phyloP scores from a whole-genome alignment of 1,284 basidiomycete species.

The Bjerkandera adusta region DNA sequence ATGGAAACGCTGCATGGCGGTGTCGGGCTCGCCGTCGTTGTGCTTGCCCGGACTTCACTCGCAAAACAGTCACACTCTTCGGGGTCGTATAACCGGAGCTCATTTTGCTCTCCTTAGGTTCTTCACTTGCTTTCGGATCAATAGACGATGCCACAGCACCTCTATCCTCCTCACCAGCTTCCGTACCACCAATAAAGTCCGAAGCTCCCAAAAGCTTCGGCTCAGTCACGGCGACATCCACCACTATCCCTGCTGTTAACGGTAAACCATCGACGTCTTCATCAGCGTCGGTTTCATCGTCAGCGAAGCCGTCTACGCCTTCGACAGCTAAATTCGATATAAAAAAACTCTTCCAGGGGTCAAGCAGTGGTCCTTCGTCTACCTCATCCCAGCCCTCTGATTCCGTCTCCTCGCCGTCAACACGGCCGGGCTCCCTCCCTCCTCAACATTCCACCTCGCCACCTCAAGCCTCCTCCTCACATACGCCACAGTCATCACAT shows the following conservation, averaged over 20 bases:
- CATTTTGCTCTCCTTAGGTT: slow-evolving; percentile 37
- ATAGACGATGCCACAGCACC: slow-evolving; percentile 71
- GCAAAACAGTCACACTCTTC: no score
- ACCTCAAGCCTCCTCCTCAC: slow-evolving; percentile 22
- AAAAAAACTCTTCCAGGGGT: slow-evolving; percentile 65
- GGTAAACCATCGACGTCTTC: slow-evolving; percentile 40
- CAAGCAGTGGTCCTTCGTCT: slow-evolving; percentile 36
- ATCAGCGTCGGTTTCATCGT: slow-evolving; percentile 32
- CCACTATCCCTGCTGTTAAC: slow-evolving; percentile 37
- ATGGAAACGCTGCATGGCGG: slow-evolving; percentile 5
- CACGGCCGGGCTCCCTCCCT: slow-evolving; percentile 43
- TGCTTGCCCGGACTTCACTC: no score
- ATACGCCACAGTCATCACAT: slow-evolving; percentile 41
- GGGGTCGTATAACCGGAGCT: not conserved
- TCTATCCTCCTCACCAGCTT: slow-evolving; percentile 68
- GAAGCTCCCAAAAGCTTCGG: slow-evolving; percentile 82
- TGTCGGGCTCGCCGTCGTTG: slow-evolving; percentile 1
- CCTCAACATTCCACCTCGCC: slow-evolving; percentile 37
- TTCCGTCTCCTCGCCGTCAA: slow-evolving; percentile 38
- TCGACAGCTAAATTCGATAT: slow-evolving; percentile 38
- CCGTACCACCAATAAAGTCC: slow-evolving; percentile 59
- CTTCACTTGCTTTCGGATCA: slow-evolving; percentile 79
- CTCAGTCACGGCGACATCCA: slow-evolving; percentile 59
- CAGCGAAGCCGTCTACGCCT: slow-evolving; percentile 24
- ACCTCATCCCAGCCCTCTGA: slow-evolving; percentile 38